Conservation (phyloP, 2,329 filamentous ascomycete species). For the Claviceps quebecensis region DNA sequence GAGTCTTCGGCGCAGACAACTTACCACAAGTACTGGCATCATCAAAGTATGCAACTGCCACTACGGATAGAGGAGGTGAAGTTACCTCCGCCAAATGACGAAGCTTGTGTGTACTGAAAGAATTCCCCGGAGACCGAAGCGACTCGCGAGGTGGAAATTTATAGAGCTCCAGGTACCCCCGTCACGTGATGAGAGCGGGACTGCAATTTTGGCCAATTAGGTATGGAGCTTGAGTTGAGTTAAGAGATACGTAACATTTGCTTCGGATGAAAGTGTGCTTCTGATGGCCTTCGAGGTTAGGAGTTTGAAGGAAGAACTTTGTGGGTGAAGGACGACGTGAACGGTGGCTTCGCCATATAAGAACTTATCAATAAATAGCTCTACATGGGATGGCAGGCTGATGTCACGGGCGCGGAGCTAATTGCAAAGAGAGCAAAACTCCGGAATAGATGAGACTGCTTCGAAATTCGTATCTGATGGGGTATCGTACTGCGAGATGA, state of each 20-base stretch:
- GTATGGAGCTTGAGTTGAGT: too few species aligned
- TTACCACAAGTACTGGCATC: slow-evolving; percentile 5
- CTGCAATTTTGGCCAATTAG: too few species aligned
- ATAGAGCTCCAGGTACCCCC: too few species aligned
- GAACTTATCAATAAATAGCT: too few species aligned
- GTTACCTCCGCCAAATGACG: background rate
- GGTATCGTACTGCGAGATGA: slow-evolving; percentile 7
- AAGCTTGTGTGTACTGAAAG: too few species aligned
- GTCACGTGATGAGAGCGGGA: too few species aligned
- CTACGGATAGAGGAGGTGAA: background rate
- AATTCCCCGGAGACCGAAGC: too few species aligned
- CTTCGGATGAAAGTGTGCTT: background rate
- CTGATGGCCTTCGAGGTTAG: too few species aligned
- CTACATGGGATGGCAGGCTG: too few species aligned
- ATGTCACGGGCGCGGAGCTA: background rate
- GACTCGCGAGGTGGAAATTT: too few species aligned
- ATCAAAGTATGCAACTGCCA: background rate
- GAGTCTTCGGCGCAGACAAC: slow-evolving; percentile 1
- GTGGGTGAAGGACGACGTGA: background rate
- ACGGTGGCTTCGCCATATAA: too few species aligned
- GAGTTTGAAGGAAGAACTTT: background rate
- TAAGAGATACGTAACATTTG: too few species aligned
- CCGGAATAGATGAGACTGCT: background rate
- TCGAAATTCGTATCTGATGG: background rate
- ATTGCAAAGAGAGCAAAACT: background rate